Conservation (phyloP, 2,329 filamentous ascomycete genomes). For the Dactylellina haptotyla region DNA sequence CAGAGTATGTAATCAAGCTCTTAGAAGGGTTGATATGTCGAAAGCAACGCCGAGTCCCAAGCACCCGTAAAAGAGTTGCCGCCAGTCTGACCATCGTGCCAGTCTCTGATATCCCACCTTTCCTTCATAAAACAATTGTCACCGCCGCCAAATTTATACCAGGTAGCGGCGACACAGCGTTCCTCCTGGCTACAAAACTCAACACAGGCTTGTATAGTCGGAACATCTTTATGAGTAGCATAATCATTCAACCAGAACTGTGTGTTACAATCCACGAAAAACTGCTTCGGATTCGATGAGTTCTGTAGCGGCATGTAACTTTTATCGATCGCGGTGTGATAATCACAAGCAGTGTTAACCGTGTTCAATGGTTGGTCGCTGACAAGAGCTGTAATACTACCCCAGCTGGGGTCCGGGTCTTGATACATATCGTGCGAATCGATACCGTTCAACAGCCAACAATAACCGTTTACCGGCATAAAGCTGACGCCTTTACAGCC, state of each 20-base stretch:
- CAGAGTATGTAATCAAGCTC: too few relatives aligned
- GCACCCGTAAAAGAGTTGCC: neutral
- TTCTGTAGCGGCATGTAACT: neutral
- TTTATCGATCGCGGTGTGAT: neutral
- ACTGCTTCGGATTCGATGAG: neutral
- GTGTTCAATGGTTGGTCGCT: neutral
- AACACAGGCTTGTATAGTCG: neutral
- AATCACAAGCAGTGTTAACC: neutral
- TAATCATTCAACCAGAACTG: neutral
- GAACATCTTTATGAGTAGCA: neutral
- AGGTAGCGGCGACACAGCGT: neutral
- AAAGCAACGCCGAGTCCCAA: neutral
- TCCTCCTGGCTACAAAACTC: neutral
- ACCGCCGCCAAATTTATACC: neutral
- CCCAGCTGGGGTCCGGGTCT: neutral
- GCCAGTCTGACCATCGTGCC: neutral
- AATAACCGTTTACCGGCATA: neutral
- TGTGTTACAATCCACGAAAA: neutral
- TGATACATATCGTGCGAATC: neutral
- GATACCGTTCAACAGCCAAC: neutral
- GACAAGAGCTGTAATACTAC: neutral
- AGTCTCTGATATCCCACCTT: neutral
- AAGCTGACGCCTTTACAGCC: neutral
- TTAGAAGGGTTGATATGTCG: neutral
- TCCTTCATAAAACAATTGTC: neutral